Evolutionary conservation across 1,284 basidiomycete species (phyloP).

Genomic region (Schizophyllum amplum): DNA sequence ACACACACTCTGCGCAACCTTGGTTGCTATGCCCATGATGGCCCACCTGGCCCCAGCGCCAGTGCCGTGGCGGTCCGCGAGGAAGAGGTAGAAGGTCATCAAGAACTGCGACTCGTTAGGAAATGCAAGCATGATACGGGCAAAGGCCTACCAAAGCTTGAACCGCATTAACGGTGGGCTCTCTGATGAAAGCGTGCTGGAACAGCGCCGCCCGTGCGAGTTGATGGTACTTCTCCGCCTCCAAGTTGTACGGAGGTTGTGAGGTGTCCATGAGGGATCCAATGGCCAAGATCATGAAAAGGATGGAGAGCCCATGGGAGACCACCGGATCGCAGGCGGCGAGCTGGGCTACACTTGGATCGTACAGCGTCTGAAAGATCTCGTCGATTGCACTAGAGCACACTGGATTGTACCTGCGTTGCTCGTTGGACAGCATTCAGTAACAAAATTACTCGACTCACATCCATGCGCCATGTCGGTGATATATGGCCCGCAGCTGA

Average conservation of each 20-base stretch:
- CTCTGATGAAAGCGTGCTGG: slow-evolving; percentile 63
- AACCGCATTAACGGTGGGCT: slow-evolving; percentile 64
- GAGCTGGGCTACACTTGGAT: slow-evolving; percentile 29
- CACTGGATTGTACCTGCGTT: slow-evolving; percentile 64
- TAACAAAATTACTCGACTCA: no score
- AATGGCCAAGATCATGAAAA: slow-evolving; percentile 72
- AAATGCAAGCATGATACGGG: slow-evolving; percentile 6
- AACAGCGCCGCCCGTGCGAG: slow-evolving; percentile 66
- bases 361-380: slow-evolving; percentile 57
- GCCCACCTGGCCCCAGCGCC: slow-evolving; percentile 69
- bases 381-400: slow-evolving; percentile 59
- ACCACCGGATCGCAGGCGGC: slow-evolving; percentile 48
- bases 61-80: slow-evolving; percentile 65
- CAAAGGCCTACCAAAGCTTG: slow-evolving; percentile 51
- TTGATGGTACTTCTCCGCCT: slow-evolving; percentile 74
- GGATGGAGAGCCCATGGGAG: slow-evolving; percentile 58
- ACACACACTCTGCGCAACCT: slow-evolving; percentile 70
- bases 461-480: slow-evolving; percentile 71
- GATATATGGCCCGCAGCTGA: slow-evolving; percentile 57
- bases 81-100: slow-evolving; percentile 72
- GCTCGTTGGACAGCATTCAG: no score
- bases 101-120: slow-evolving; percentile 47
- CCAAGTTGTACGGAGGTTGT: slow-evolving; percentile 58
- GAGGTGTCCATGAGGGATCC: slow-evolving; percentile 63
- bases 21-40: slow-evolving; percentile 71